A percentile compares a stretch with the other conserved stretches of the same genome.
These are phyloP conservation scores for Helminthosporium solani DNA, from an alignment of 2,329 filamentous ascomycete species.

Conservation along the genomic window DNA sequence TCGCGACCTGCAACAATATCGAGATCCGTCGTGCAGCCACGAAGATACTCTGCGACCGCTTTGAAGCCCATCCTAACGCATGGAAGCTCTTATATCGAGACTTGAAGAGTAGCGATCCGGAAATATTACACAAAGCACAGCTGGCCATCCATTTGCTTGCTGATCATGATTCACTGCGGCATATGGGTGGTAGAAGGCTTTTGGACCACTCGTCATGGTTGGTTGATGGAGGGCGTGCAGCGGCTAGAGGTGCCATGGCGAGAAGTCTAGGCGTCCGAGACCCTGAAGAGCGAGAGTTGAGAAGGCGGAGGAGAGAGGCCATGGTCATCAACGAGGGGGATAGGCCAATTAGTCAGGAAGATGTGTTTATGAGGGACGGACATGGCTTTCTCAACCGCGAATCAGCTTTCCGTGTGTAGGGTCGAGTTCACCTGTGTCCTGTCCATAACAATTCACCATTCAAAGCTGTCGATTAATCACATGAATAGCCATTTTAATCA, in stretches of 20 bases:
- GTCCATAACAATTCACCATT: no score
- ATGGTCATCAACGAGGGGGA: constrained; percentile 91
- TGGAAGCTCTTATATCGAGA: constrained; percentile 25
- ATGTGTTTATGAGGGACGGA: constrained; percentile 67
- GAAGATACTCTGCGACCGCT: constrained; percentile 41
- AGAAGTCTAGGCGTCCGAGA: constrained; percentile 41
- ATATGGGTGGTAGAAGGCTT: constrained; percentile 4
- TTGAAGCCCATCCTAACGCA: constrained; percentile 25
- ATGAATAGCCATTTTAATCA: background rate
- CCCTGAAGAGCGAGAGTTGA: constrained; percentile 68
- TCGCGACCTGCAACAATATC: constrained; percentile 45
- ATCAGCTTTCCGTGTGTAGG: constrained; percentile 6
- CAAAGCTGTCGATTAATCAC: background rate
- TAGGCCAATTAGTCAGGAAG: constrained; percentile 67
- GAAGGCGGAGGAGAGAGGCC: constrained; percentile 77
- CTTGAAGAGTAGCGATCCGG: constrained; percentile 20
- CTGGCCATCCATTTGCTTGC: constrained; percentile 30
- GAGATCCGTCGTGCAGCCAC: constrained; percentile 46
- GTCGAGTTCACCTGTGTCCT: no score
- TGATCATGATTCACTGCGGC: constrained; percentile 18
- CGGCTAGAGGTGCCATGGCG: constrained; percentile 34
- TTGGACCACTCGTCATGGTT: background rate
- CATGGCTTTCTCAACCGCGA: constrained; percentile 6
- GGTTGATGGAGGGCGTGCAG: background rate
- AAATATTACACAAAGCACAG: constrained; percentile 22